Base-by-base conservation (phyloP, 257 asterid species). In the Galeopsis tetrahit region DNA sequence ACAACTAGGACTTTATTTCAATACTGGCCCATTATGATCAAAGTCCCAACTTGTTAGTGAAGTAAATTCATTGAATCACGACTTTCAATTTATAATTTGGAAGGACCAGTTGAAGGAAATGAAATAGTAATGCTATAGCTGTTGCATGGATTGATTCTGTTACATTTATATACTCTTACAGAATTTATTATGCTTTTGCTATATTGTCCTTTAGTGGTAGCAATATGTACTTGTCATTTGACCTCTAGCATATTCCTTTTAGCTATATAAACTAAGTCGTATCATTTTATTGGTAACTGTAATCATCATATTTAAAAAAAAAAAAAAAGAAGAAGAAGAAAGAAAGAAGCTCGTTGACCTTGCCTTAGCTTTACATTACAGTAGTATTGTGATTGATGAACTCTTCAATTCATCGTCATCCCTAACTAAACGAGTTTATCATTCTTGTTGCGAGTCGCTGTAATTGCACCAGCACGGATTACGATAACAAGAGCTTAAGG, bases 1-100 rank as follows among this genome's bases (percentile, higher is more conserved):
- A 17, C 8, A 15, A 31, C 21, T 28, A 1, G 48, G 48, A 61
- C 66, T 61, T 36, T 15, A 61, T 61, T 13, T 35, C 7, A 13
- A 11, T 13, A n/a, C 6, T 36, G 39, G 66, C 35, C 66, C 46
- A 60, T 60, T 5, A n/a, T 11, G 3, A 21, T 34, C 46, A 32
- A 32, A 33, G 28, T 59, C 31, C 31, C 5, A 2, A 34, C 31
- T 35, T 65, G n/a, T 43, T 5, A 65, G 31, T 65, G 42, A 65
- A 65, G 70, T 5, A 11, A 66, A 28, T 66, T 61, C 58, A 44
- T 44, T 66, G 2, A 13, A 66, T 52, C 15, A 21, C 13, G 53
- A 42, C 17, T 40, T 55, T 21, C 28, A 10, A 15, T 68, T 48
- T 68, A 21, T 68, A 38, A 8, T 31, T 6, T 49, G 58, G 64